Conservation (phyloP, 2,329 filamentous ascomycete species). For the Trichoderma sp. region DNA sequence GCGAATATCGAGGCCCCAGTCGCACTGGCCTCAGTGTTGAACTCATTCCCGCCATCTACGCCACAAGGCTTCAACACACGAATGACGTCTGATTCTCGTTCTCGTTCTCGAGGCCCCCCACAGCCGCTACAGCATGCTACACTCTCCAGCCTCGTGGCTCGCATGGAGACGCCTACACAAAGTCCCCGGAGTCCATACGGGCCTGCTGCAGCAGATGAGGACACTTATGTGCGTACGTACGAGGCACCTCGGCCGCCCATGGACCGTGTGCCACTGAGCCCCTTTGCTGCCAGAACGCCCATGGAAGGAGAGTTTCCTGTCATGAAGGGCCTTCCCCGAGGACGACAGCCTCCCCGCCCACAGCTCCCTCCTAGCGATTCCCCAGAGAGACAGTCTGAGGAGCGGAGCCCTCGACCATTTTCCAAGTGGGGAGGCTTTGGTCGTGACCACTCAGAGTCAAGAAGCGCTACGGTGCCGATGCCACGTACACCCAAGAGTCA, state of each 20-base stretch:
- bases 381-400: not conserved
- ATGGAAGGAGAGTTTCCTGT: conserved; percentile 36
- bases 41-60: conserved; percentile 24
- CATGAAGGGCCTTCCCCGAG: conserved; percentile 36
- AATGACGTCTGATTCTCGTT: conserved; percentile 24
- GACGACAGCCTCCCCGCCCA: conserved; percentile 27
- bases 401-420: conserved; percentile 18
- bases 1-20: not conserved
- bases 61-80: conserved; percentile 30
- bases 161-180: conserved; percentile 6
- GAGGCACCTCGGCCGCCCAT: conserved; percentile 17
- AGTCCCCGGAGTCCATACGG: conserved; percentile 27
- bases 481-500: conserved; percentile 32
- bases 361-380: conserved; percentile 18
- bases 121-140: conserved; percentile 26
- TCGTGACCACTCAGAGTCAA: conserved; percentile 30
- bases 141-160: conserved; percentile 24
- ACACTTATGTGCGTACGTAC: conserved; percentile 18
- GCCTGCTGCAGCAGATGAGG: conserved; percentile 18
- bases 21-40: not conserved
- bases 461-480: conserved; percentile 36
- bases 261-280: conserved; percentile 26
- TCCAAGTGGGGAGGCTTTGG: conserved; percentile 16
- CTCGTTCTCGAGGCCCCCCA: conserved; percentile 23
- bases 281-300: conserved; percentile 26